These are phyloP conservation scores for Brachypodium distachyon DNA, from an alignment of 202 grass and related monocot species.

Conservation along the genomic window DNA sequence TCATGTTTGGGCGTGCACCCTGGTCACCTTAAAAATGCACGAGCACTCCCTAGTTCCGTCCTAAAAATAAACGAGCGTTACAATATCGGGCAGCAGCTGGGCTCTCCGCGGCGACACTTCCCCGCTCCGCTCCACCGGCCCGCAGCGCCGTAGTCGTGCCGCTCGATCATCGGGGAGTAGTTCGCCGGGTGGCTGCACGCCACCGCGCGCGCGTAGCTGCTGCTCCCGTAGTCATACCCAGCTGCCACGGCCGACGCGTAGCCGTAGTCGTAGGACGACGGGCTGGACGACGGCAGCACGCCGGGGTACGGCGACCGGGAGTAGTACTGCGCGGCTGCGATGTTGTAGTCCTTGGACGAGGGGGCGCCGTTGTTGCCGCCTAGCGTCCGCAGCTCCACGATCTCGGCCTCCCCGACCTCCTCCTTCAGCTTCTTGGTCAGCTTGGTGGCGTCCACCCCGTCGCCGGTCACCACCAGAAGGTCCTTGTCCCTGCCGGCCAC, in stretches of 20 bases:
- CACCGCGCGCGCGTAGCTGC: conserved; percentile 2
- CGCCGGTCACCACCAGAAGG: conserved; percentile 31
- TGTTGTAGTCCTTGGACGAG: not conserved
- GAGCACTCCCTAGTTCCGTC: too few species aligned
- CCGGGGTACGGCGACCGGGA: conserved; percentile 10
- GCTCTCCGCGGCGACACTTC: not conserved
- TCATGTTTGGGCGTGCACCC: too few species aligned
- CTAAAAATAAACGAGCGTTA: not conserved
- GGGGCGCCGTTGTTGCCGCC: not conserved
- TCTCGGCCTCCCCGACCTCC: conserved; percentile 32
- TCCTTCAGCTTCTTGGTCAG: conserved; percentile 21
- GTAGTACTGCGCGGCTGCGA: not conserved
- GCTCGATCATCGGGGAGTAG: conserved; percentile 33
- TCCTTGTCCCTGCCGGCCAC: conserved; percentile 17
- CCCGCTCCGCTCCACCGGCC: not conserved
- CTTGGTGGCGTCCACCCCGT: conserved; percentile 21
- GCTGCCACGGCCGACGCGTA: not conserved
- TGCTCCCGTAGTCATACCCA: not conserved
- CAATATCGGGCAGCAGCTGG: conserved; percentile 18
- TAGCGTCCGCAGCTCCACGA: conserved; percentile 24
- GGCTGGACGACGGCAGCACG: too few species aligned
- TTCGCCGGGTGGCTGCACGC: conserved; percentile 22
- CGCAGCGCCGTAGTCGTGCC: not conserved
- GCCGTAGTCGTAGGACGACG: conserved; percentile 14
- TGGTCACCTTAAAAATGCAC: too few species aligned